Conservation (phyloP, 352 stramenopile species). For the Salisapilia sapeloensis region DNA sequence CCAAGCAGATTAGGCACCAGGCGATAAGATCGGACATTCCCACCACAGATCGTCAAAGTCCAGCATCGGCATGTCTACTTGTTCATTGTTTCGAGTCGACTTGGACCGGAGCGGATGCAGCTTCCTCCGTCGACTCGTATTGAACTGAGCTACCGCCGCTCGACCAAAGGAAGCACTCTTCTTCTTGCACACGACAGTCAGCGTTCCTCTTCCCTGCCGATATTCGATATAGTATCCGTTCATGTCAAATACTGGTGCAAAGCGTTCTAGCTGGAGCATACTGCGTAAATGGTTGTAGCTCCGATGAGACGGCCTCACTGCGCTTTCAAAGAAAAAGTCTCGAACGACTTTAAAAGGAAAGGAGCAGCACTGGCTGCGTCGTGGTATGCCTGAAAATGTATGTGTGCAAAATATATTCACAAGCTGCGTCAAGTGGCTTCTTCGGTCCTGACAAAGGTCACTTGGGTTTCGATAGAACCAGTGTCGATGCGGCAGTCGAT, state of each 20-base stretch:
- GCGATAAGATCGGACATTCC: too few relatives aligned
- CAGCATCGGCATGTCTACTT: too few relatives aligned
- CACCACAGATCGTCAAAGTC: too few relatives aligned
- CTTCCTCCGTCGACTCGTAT: too few relatives aligned
- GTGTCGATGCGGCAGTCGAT: constrained; percentile 43
- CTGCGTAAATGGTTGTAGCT: constrained; percentile 11
- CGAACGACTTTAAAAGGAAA: constrained; percentile 32
- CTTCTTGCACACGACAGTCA: constrained; percentile 48
- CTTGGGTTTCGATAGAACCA: constrained; percentile 22
- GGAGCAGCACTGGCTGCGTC: constrained; percentile 42
- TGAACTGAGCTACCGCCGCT: too few relatives aligned
- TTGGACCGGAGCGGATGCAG: too few relatives aligned
- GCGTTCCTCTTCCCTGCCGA: constrained; percentile 28
- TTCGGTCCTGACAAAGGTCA: constrained; percentile 28
- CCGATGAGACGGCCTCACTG: constrained; percentile 7
- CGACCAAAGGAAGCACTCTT: too few relatives aligned
- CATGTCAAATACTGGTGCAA: constrained; percentile 43
- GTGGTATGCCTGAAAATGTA: constrained; percentile 61
- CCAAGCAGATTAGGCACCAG: too few relatives aligned
- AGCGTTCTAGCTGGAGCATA: constrained; percentile 17
- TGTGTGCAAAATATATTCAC: constrained; percentile 32
- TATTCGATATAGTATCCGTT: constrained; percentile 73
- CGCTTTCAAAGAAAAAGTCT: constrained; percentile 40
- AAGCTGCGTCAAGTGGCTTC: constrained; percentile 30
- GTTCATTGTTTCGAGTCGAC: too few relatives aligned